Evolutionary conservation across 257 asterid species (phyloP), one percentile per base, ranked within the genome.

Genomic region (Perilla frutescens): DNA sequence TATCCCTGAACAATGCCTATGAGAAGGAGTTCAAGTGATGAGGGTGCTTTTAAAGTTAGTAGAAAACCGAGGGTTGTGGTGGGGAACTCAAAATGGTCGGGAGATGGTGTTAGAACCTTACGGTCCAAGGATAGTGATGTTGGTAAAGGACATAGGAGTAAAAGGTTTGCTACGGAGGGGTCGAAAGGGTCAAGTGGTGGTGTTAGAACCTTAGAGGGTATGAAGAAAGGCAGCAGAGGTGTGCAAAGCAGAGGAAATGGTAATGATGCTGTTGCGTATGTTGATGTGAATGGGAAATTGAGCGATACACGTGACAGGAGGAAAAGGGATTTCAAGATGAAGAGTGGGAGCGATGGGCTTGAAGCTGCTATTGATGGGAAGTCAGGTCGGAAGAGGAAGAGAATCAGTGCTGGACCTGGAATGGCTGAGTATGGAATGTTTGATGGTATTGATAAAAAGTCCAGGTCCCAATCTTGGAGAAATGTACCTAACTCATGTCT

Each of bases 381-480:
- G 70, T 72, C 62, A 54, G 84, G 71, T 70, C 58, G 13, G 65
- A 89, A 83, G 84, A 86, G 89, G 87, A 89, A 90, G 84, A 84
- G 88, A 76, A 77, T 69, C 12, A 74, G 55, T 79, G 84, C 83
- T 66, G 83, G 80, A 26, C 59, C 68, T 57, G 75, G 51, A 80
- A 32, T 10, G 60, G 81, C 37, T 8, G 81, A 62, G 44, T 81
- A 66, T 43, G 59, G 75, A 70, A 43, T 26, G 20, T 20, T 31
- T 15, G 76, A 66, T 20, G 75, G 64, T 66, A 69, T 73, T 66
- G 70, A 26, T 54, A 77, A 70, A 67, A 87, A 70, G 64, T 37
- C 79, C n/a, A 29, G 45, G 31, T 70, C 79, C 55, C 82, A 67
- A 75, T 49, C 70, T 13, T 54, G 31, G 54, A 51, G 12, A 37